These are phyloP conservation scores for Cutaneotrichosporon cutaneum DNA, from an alignment of 1,284 basidiomycete species.

Conservation along the genomic window DNA sequence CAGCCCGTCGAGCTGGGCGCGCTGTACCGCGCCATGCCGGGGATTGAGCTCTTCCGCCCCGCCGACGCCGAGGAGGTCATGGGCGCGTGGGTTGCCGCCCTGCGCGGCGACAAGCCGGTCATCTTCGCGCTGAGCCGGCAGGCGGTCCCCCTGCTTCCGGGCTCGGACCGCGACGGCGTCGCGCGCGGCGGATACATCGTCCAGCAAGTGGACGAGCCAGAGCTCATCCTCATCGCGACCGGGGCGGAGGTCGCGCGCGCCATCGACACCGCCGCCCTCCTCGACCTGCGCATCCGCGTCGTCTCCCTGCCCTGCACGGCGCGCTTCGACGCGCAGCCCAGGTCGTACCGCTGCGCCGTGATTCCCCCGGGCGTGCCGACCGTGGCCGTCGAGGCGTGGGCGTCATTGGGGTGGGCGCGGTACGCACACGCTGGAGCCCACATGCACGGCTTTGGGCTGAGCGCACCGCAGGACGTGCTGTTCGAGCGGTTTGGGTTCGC, in stretches of 20 bases:
- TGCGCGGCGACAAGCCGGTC: slow-evolving; percentile 20
- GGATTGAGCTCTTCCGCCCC: slow-evolving; percentile 30
- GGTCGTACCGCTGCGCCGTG: slow-evolving; percentile 23
- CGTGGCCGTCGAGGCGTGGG: slow-evolving; percentile 32
- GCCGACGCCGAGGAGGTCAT: slow-evolving; percentile 37
- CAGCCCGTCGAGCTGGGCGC: slow-evolving; percentile 31
- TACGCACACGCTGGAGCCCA: slow-evolving; percentile 30
- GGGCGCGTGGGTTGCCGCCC: slow-evolving; percentile 27
- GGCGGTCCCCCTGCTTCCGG: slow-evolving; percentile 27
- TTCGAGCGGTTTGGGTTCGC: slow-evolving; percentile 33
- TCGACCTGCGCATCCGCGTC: slow-evolving; percentile 24
- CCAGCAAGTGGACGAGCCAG: slow-evolving; percentile 11
- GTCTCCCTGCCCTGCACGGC: slow-evolving; percentile 30
- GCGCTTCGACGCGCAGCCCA: slow-evolving; percentile 29
- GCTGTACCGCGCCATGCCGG: slow-evolving; percentile 32
- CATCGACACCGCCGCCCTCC: slow-evolving; percentile 25
- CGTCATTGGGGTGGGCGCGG: slow-evolving; percentile 27
- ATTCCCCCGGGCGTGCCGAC: slow-evolving; percentile 24
- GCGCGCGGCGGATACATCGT: slow-evolving; percentile 28
- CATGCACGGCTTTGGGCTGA: slow-evolving; percentile 31
- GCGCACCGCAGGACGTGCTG: slow-evolving; percentile 26
- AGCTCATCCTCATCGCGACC: slow-evolving; percentile 28
- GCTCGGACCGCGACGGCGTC: slow-evolving; percentile 23
- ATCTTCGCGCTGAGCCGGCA: slow-evolving; percentile 27
- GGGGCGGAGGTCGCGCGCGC: slow-evolving; percentile 33